Evolutionary conservation across 2,329 filamentous ascomycete species (phyloP), one percentile per base, ranked within the genome.

Genomic region (Nectriaceae sp.): DNA sequence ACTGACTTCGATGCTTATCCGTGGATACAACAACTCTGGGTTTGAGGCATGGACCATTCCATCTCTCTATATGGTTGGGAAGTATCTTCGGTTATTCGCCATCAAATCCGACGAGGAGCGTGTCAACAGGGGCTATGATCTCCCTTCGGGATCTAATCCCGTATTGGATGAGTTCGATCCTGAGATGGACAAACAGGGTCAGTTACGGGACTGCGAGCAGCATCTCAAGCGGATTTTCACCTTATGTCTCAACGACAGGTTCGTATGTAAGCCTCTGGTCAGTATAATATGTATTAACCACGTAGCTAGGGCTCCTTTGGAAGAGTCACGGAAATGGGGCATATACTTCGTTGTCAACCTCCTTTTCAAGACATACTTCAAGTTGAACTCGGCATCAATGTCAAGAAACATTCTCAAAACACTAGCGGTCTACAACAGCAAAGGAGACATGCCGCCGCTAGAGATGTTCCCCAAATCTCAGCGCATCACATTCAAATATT

Each of bases 361-460:
- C 6, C 78, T 97, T 13, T 99, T 99, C 82, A 97, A 97, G 72
- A 97, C 92, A 2, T 97, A 97, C 70, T 99, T 99, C 76, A 95
- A 90, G 75, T 77, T 97, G 54, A 96, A 96, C 71, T 89, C 88
- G 26, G 87, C 95, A 48, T 85, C 84, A n/a, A 76, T 97, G 18
- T 96, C 87, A 16, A 91, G 94, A 66, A 97, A 94, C 57, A 87
- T 97, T 42, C 77, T 99, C 40, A 89, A 87, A 57, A 91, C 90
- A 0, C 78, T 99, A 40, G 80, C 86, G 40, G 92, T 91, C 11
- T 87, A 88, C 46, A 72, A 77, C 47, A 77, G 85, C 36, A 74
- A 77, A 51, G 80, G 83, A 38, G 93, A 99, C 61, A 87, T 99
- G 74, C 94, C 94, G 1, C 75, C 82, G 1, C 76, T 97, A 22